Evolutionary conservation across 495 filamentous ascomycete genomes (phyloP).

Genomic region (Xylaria venustula): DNA sequence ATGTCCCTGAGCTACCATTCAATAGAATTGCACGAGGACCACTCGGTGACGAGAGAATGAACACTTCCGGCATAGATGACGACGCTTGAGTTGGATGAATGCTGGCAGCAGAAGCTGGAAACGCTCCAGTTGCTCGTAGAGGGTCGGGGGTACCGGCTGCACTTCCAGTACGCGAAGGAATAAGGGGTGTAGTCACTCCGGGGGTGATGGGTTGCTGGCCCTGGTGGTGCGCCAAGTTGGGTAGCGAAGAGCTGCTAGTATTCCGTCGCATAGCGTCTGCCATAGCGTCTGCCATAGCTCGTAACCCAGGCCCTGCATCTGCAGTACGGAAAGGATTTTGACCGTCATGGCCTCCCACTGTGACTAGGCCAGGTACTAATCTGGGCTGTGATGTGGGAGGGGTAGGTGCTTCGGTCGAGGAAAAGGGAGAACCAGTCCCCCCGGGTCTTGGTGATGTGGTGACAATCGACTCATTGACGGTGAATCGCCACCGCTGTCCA

Average conservation of each 20-base stretch:
- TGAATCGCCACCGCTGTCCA: slow-evolving; percentile 31
- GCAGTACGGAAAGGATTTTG: slow-evolving; percentile 42
- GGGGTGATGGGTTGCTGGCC: slow-evolving; percentile 37
- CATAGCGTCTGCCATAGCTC: slow-evolving; percentile 46
- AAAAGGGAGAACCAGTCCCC: slow-evolving; percentile 19
- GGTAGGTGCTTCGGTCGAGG: background rate
- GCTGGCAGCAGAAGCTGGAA: slow-evolving; percentile 16
- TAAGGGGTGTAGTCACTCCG: slow-evolving; percentile 40
- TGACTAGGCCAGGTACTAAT: slow-evolving; percentile 16
- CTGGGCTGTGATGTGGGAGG: slow-evolving; percentile 9
- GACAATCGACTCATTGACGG: slow-evolving; percentile 24
- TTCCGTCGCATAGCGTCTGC: slow-evolving; percentile 48
- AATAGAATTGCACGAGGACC: slow-evolving; percentile 61
- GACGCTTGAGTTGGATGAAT: slow-evolving; percentile 13
- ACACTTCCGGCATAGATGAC: slow-evolving; percentile 48
- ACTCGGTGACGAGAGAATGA: slow-evolving; percentile 59
- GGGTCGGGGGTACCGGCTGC: slow-evolving; percentile 45
- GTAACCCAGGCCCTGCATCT: slow-evolving; percentile 40
- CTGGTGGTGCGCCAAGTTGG: slow-evolving; percentile 31
- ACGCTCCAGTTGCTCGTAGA: slow-evolving; percentile 20
- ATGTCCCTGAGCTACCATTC: slow-evolving; percentile 41
- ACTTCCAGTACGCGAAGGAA: slow-evolving; percentile 38
- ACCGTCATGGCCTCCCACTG: slow-evolving; percentile 31
- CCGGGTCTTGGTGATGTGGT: slow-evolving; percentile 7
- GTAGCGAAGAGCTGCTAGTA: slow-evolving; percentile 40